A percentile compares a stretch with the other conserved stretches of the same genome.
Evolutionary conservation across 2,329 filamentous ascomycete genomes (phyloP).

Genomic region (Helotiales sp.): DNA sequence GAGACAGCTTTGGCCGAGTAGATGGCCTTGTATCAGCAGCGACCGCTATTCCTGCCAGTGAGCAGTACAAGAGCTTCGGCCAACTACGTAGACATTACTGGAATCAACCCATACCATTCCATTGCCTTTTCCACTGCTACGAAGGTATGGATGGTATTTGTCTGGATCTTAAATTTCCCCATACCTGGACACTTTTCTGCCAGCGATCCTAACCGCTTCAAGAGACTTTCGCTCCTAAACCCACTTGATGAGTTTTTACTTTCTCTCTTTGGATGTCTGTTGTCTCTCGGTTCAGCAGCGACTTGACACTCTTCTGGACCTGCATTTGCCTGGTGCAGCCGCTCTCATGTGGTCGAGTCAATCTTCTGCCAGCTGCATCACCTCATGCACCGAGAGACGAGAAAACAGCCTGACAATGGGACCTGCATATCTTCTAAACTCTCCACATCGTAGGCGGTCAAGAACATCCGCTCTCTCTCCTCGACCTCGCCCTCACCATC

Average conservation of each 20-base stretch:
- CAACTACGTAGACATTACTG: too few relatives aligned
- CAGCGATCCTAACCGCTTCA: constrained; percentile 1
- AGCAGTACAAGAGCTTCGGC: too few relatives aligned
- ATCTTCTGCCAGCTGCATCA: not conserved
- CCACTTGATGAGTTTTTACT: not conserved
- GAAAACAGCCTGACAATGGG: constrained; percentile 3
- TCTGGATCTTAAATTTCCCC: not conserved
- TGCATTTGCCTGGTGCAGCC: not conserved
- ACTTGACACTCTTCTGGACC: constrained; percentile 1
- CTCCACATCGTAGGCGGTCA: not conserved
- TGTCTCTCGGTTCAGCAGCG: not conserved
- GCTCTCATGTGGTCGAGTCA: not conserved
- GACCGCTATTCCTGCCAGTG: too few relatives aligned
- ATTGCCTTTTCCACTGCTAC: too few relatives aligned
- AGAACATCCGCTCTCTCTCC: not conserved
- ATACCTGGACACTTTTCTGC: not conserved
- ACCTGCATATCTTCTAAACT: constrained; percentile 4
- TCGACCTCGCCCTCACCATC: not conserved
- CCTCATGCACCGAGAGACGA: not conserved
- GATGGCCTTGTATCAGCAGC: not conserved
- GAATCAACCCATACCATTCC: too few relatives aligned
- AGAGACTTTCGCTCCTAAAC: not conserved
- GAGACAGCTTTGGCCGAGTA: constrained; percentile 1
- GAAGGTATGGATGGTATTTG: not conserved
- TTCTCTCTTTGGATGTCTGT: not conserved